Base-by-base conservation (phyloP, 805 yeast species). In the Lachancea thermotolerans region DNA sequence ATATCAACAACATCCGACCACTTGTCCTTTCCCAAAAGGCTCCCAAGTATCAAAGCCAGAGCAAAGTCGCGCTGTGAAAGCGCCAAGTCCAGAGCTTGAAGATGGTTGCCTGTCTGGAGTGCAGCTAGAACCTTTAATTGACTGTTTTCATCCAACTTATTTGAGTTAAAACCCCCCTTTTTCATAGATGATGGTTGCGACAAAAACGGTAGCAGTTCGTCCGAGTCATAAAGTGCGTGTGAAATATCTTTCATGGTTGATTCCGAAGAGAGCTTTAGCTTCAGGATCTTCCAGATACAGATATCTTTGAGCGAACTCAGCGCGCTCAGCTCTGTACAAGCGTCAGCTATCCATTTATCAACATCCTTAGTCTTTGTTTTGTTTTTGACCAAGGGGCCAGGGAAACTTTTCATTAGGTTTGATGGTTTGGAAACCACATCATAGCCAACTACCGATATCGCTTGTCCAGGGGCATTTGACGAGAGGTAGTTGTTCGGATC, bases 41-140 rank as follows among this genome's bases (percentile, higher is more conserved):
- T 75, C 1, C 95, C 81, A 41, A 90, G 68, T 28, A 88, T 60
- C 44, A 91, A 64, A 0, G 96, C 84, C 62, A 89, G 70, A 0
- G 91, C 80, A 83, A 86, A 90, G 52, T 86, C 85, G 9, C 78
- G 75, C 43, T 77, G 75, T 1, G 74, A 69, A 15, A 89, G 60
- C 1, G 93, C 81, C 44, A 71, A 67, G 18, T 73, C 69, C 39
- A 89, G 64, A 0, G 96, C 96, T 4, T 71, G 74, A 11, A 75
- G 78, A 18, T 80, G 75, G 46, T 81, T 72, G 1, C 96, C 96
- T 4, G 67, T 63, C 51, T 79, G 81, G 34, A 80, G 66, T 36
- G 70, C 59, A 31, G 51, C 62, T 50, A 55, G 64, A 55, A 49
- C 70, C 48, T 35, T 58, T 53, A 42, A 56, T 33, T 45, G 74